Base-by-base conservation (phyloP, 805 yeast species). In the Scheffersomyces coipomensis region DNA sequence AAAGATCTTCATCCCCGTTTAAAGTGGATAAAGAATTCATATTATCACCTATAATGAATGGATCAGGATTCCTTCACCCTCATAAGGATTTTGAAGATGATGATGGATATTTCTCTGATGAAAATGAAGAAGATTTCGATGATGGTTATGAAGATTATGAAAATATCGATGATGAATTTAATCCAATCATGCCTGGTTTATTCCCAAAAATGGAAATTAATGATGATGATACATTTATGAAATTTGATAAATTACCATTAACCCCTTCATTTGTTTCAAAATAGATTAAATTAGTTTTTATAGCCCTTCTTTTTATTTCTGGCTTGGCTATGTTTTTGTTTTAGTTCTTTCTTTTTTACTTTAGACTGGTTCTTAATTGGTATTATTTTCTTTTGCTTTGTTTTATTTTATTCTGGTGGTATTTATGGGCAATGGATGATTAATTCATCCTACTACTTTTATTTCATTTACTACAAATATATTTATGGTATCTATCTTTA, bases 101-200 rank as follows among this genome's bases (percentile, higher is more conserved):
- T 23, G 37, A 24, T 17, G 9, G 24, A 6, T 29, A 21, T 19
- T 18, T 18, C 4, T 12, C 15, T n/a, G 46, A 38, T 23, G 37
- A 37, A 19, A 41, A 39, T 12, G 42, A 43, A 4, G 45, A 45
- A 12, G 46, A 42, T 19, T 42, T 44, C 27, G 43, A 48, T 17
- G 36, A 29, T 12, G 37, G 26, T 11, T 21, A 35, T 23, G 37
- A 35, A n/a, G 25, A 31, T 19, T 33, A 32, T 8, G 29, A 25
- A 9, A 31, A 30, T 13, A 25, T 6, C 27, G 27, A 26, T 16
- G 16, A 19, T 5, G 21, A 33, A 13, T 29, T n/a, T n/a, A 60
- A 66, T 34, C 65, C 63, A 3, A 49, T 64, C 3, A 65, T 47
- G 2, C 72, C 71, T 0, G 70, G 67, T 2, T 50, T 67, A 6